A percentile compares a stretch with the other conserved stretches of the same genome.
Evolutionary conservation across 176 grass and related monocot species (phyloP).

Genomic region (Elymus sibiricus): DNA sequence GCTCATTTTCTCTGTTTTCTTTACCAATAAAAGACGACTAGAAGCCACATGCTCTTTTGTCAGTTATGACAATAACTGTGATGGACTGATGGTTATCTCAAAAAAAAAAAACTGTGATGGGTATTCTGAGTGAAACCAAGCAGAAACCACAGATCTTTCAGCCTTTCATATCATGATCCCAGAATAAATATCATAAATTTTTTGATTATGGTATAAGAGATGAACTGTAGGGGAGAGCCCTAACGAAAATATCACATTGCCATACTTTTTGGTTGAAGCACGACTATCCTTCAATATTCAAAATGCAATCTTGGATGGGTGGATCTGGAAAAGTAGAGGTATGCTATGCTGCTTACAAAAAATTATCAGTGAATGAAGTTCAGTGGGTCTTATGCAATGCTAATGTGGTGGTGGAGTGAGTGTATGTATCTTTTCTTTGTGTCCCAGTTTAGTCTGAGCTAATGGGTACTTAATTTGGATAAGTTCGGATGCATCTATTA

Average conservation of each 20-base stretch:
- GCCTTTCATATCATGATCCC: background rate
- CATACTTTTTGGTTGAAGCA: background rate
- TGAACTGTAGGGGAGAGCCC: background rate
- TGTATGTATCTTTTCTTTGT: background rate
- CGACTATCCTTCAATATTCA: background rate
- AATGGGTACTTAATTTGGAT: background rate
- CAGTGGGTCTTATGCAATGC: background rate
- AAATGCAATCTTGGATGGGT: background rate
- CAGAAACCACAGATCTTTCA: background rate
- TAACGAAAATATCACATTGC: background rate
- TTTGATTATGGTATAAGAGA: background rate
- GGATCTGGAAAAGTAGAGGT: background rate
- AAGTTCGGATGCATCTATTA: background rate
- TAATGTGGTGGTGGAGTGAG: background rate
- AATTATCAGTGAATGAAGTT: background rate
- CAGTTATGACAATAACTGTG: background rate
- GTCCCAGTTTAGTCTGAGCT: background rate
- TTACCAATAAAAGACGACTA: background rate
- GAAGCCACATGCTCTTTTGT: background rate
- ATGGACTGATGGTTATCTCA: no score
- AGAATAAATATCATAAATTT: background rate
- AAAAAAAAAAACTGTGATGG: background rate
- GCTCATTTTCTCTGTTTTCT: background rate
- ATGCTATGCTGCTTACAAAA: background rate
- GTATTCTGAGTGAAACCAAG: background rate